phyloP scores from a whole-genome alignment of 257 asterid genomes.

The Nicotiana attenuata region DNA sequence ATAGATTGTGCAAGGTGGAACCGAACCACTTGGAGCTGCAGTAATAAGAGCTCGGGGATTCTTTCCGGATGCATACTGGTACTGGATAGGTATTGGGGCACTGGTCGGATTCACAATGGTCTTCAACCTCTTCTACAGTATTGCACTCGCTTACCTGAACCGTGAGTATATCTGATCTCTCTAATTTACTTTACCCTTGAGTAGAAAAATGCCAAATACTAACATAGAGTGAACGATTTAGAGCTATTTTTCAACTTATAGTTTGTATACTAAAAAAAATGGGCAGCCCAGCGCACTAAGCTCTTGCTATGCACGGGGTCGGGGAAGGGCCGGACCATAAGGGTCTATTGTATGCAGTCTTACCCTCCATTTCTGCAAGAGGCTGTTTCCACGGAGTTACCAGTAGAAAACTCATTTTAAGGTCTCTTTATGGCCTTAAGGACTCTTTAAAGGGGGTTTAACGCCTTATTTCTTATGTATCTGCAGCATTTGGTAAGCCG shows the following conservation, averaged over 20 bases:
- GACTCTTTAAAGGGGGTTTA: too few species aligned
- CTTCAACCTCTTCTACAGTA: slow-evolving; percentile 37
- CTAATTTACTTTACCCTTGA: not conserved
- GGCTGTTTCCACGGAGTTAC: too few species aligned
- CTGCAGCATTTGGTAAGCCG: slow-evolving; percentile 57
- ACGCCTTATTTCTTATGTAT: not conserved
- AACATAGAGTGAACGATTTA: not conserved
- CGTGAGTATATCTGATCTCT: slow-evolving; percentile 31
- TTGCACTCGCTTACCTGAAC: slow-evolving; percentile 33
- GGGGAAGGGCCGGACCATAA: too few species aligned
- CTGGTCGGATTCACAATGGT: slow-evolving; percentile 30
- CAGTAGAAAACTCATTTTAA: too few species aligned
- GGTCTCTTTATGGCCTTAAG: too few species aligned
- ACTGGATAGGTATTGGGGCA: slow-evolving; percentile 61
- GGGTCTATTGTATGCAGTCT: too few species aligned
- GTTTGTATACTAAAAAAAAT: too few species aligned
- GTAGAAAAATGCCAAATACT: not conserved
- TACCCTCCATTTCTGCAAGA: too few species aligned
- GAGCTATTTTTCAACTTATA: too few species aligned
- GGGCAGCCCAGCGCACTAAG: too few species aligned
- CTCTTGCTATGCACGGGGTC: too few species aligned
- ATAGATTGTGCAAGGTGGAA: slow-evolving; percentile 26
- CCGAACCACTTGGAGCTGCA: slow-evolving; percentile 32
- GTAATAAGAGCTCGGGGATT: slow-evolving; percentile 39
- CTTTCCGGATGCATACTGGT: slow-evolving; percentile 55